Evolutionary conservation across 768 basidiomycete species (phyloP).

Genomic region (Boletus rubroflammeus): DNA sequence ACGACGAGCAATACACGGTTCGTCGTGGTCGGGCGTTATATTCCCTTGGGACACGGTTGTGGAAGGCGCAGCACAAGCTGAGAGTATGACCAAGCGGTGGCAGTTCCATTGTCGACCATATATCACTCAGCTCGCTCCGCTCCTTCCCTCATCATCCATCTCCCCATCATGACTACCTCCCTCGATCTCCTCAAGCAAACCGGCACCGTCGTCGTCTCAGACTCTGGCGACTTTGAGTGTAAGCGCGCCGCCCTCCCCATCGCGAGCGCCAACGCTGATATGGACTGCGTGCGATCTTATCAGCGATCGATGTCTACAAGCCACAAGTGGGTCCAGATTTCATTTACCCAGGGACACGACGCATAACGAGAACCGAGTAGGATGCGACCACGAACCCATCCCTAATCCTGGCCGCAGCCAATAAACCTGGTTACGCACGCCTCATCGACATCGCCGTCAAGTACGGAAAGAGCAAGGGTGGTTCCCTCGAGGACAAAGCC

Average conservation of each 20-base stretch:
- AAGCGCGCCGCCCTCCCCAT: conserved; percentile 14
- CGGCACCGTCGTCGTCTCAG: conserved; percentile 95
- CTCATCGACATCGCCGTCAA: conserved; percentile 74
- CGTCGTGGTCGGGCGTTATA: not conserved
- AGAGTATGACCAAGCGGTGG: conserved; percentile 19
- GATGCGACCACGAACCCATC: conserved; percentile 99
- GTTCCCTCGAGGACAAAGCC: conserved; percentile 68
- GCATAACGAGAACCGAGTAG: conserved; percentile 36
- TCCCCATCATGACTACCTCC: conserved; percentile 72
- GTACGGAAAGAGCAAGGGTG: conserved; percentile 78
- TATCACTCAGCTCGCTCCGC: conserved; percentile 14
- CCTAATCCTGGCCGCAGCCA: conserved; percentile 87
- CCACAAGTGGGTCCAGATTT: conserved; percentile 59
- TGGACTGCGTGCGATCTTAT: conserved; percentile 18
- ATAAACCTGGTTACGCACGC: conserved; percentile 80
- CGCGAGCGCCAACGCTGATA: conserved; percentile 23
- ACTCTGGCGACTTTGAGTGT: conserved; percentile 96
- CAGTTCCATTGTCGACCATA: conserved; percentile 12
- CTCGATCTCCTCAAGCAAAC: conserved; percentile 84
- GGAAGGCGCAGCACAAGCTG: conserved; percentile 5
- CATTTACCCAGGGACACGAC: conserved; percentile 5
- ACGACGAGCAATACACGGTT: conserved; percentile 1
- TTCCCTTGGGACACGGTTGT: conserved; percentile 12
- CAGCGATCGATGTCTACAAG: conserved; percentile 95
- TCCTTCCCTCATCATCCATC: conserved; percentile 1